Base-by-base conservation (phyloP, 2,329 filamentous ascomycete species). In the Aspergillus sp. region DNA sequence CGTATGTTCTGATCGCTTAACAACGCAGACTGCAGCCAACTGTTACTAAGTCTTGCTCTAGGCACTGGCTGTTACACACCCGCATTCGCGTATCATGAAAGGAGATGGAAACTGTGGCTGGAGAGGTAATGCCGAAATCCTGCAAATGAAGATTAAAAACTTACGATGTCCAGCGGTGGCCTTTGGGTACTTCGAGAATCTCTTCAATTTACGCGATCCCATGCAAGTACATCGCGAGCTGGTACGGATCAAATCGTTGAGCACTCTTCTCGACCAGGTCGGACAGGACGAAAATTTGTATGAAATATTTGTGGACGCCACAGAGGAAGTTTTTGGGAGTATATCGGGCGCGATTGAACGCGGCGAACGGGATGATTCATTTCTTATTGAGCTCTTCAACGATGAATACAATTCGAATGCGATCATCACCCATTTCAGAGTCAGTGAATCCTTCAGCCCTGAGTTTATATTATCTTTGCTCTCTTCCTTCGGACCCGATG, bases 41-140 rank as follows among this genome's bases (percentile, higher is more conserved):
- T 15, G 42, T 52, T 45, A 45, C 57, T 70, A 24, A 63, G 27
- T 11, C 59, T 45, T 37, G 60, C 46, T 45, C 53, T 66, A 96
- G 92, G 83, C 87, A 19, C 83, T 99, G 54, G 89, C 92, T 6
- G 83, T 88, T 67, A 91, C 89, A 56, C 96, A 96, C 74, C 90
- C 91, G 19, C 88, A 92, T 72, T 96, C 93, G 71, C 90, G 95
- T 55, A 88, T 88, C 11, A 86, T 96, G 73, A 88, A 89, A 75
- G 93, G 95, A 53, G 93, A 98, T 77, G 95, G 95, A 58, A 96
- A 96, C 73, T 98, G 95, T 77, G 95, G 93, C 69, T 98, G 95
- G 93, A 86, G 93, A 88, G 95, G 93, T 97, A 82, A 80, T 87
- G 79, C 63, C 63, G 53, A n/a, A 13, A 49, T 45, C n/a, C 56